These are phyloP conservation scores for Kwoniella newhampshirensis DNA, from an alignment of 768 basidiomycete species.

Conservation along the genomic window DNA sequence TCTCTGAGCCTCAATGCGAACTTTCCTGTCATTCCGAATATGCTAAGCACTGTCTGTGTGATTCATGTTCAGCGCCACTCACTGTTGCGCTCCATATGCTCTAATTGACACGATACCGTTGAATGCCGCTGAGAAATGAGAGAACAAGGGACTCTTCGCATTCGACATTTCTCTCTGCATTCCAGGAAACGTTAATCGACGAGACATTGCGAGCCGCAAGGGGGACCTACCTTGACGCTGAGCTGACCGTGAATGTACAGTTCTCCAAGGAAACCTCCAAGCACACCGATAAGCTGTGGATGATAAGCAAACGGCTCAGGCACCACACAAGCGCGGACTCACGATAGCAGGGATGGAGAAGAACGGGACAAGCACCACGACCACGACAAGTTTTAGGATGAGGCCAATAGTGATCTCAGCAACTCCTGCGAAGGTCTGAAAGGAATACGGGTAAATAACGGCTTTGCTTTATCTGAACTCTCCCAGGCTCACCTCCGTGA, in stretches of 20 bases:
- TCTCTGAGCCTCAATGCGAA: slow-evolving; percentile 58
- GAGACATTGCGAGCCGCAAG: slow-evolving; percentile 1
- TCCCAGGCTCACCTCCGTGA: slow-evolving; percentile 35
- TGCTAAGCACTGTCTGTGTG: neutral
- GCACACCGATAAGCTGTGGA: slow-evolving; percentile 40
- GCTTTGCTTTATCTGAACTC: neutral
- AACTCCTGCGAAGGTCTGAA: slow-evolving; percentile 35
- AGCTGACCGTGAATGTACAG: slow-evolving; percentile 63
- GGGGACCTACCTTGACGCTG: slow-evolving; percentile 56
- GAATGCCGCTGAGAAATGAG: slow-evolving; percentile 63
- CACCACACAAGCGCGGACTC: slow-evolving; percentile 7
- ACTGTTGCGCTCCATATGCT: slow-evolving; percentile 64
- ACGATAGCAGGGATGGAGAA: slow-evolving; percentile 43
- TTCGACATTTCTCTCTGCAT: slow-evolving; percentile 59
- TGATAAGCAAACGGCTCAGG: neutral
- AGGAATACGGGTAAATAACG: neutral
- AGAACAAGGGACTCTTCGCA: slow-evolving; percentile 58
- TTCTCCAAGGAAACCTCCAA: slow-evolving; percentile 59
- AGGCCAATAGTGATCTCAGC: slow-evolving; percentile 40
- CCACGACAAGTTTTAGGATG: slow-evolving; percentile 42
- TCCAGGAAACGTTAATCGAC: neutral
- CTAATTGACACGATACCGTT: slow-evolving; percentile 62
- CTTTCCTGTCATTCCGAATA: slow-evolving; percentile 33
- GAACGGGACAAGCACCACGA: slow-evolving; percentile 46
- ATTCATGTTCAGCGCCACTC: slow-evolving; percentile 6